phyloP scores from a whole-genome alignment of 2,329 filamentous ascomycete genomes.

The Blastomyces gilchristii region DNA sequence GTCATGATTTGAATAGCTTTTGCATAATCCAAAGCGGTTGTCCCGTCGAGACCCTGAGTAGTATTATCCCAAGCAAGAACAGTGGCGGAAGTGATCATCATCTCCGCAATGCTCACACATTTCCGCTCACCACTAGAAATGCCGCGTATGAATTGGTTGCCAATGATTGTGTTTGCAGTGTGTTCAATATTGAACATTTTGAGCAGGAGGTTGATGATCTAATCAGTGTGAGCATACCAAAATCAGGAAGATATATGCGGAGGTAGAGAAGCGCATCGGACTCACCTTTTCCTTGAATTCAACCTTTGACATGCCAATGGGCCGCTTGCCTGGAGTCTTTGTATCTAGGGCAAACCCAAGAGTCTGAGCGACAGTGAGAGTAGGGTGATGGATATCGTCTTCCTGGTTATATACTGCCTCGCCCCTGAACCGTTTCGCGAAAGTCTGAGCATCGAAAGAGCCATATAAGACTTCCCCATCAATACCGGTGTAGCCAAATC shows the following conservation, averaged over 20 bases:
- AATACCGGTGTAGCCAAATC: constrained; percentile 58
- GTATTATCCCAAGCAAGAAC: constrained; percentile 68
- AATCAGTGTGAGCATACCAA: constrained; percentile 19
- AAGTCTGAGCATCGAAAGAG: constrained; percentile 59
- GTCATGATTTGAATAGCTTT: constrained; percentile 69
- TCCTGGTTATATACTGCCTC: constrained; percentile 81
- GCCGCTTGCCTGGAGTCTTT: constrained; percentile 72
- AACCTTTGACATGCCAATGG: constrained; percentile 58
- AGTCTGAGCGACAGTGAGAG: constrained; percentile 78
- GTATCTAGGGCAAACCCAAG: constrained; percentile 74
- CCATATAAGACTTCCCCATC: constrained; percentile 68
- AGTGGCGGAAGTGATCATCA: constrained; percentile 64
- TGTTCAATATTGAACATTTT: constrained; percentile 95
- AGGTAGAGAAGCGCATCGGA: not conserved
- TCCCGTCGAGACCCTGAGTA: constrained; percentile 58
- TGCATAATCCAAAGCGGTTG: constrained; percentile 56
- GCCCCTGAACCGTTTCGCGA: constrained; percentile 61
- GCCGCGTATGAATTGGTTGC: constrained; percentile 69
- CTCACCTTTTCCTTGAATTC: constrained; percentile 59
- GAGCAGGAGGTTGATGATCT: constrained; percentile 61
- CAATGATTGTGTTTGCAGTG: constrained; percentile 73
- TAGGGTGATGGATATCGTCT: constrained; percentile 76
- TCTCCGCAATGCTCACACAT: constrained; percentile 72
- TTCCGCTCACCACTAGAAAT: constrained; percentile 71
- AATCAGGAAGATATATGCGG: not conserved